phyloP scores from a whole-genome alignment of 2,329 filamentous ascomycete species.

The Paracoccidioides brasiliensis region DNA sequence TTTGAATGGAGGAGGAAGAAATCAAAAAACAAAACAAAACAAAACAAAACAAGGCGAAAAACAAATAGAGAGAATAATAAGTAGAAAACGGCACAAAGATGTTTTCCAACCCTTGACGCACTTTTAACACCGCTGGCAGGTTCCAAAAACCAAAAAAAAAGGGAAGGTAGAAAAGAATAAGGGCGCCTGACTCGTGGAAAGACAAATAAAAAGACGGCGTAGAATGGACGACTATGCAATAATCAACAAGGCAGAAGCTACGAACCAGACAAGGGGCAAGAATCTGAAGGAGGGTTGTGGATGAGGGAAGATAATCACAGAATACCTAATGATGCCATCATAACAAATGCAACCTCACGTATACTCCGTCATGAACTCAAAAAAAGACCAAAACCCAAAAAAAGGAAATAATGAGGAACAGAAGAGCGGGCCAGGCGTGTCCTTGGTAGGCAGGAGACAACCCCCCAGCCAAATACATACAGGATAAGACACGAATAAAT shows the following conservation, averaged over 20 bases:
- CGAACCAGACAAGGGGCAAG: slow-evolving; percentile 9
- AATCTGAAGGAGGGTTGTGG: slow-evolving; percentile 16
- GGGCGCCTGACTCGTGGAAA: neutral
- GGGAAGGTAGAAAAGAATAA: slow-evolving; percentile 7
- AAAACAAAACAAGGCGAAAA: neutral
- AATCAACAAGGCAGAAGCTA: slow-evolving; percentile 8
- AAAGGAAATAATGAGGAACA: slow-evolving; percentile 11
- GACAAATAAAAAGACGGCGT: neutral
- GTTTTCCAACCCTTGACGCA: slow-evolving; percentile 9
- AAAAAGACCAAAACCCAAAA: slow-evolving; percentile 8
- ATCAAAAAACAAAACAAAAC: neutral
- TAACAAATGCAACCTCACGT: slow-evolving; percentile 24
- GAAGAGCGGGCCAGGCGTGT: slow-evolving; percentile 10
- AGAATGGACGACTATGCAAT: slow-evolving; percentile 8
- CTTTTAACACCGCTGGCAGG: slow-evolving; percentile 5
- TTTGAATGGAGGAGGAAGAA: neutral
- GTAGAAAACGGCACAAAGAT: slow-evolving; percentile 4
- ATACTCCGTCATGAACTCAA: slow-evolving; percentile 11
- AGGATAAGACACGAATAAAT: neutral
- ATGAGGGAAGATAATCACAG: slow-evolving; percentile 18
- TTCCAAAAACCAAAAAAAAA: neutral
- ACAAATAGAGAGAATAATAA: slow-evolving; percentile 5
- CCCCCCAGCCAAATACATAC: slow-evolving; percentile 2
- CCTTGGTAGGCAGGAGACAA: slow-evolving; percentile 1
- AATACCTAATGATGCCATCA: slow-evolving; percentile 24